Evolutionary conservation across 2,329 filamentous ascomycete genomes (phyloP), one percentile per base, ranked within the genome.

Genomic region (Daldinia sp.): DNA sequence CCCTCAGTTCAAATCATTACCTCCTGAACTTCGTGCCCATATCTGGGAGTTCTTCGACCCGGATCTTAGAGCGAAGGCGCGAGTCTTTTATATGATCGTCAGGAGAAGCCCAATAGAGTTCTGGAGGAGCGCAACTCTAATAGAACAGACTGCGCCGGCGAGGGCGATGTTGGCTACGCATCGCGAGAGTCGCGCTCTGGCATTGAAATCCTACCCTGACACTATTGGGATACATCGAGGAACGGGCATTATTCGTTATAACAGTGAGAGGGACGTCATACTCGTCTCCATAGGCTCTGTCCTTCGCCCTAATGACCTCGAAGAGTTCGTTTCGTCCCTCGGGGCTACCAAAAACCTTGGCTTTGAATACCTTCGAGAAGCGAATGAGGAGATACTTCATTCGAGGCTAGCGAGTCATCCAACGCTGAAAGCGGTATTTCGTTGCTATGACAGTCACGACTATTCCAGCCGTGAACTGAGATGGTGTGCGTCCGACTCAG

Each of bases 1-100:
- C 56, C 77, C 77, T 5, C 78, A 80, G 26, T 81, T 81, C 65
- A 67, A 54, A 37, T 73, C 65, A 18, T 70, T 81, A 2, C 80
- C 80, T 1, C 61, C 72, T 6, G 80, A 82, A 63, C 75, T 82
- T 12, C 79, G 79, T 37, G 50, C 71, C 4, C 74, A 67, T 33
- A 72, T 82, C 41, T 82, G 80, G 80, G 75, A 77, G 18, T 70
- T 74, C 7, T 78, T 79, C 57, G 78, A 79, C 60, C 76, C 75
- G 1, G 67, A 79, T 39, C 66, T 81, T 10, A 74, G 69, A 37
- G 68, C 58, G 1, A 71, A 75, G 41, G 60, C 66, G 6, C 77
- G 78, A 28, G 71, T 81, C 1, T 74, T 77, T 15, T 57, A 71
- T 7, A 64, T 76, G 18, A 4, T 65, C 4, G 0, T 68, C 3